Conservation (phyloP, 495 filamentous ascomycete species). For the Pyrenula massariospora region DNA sequence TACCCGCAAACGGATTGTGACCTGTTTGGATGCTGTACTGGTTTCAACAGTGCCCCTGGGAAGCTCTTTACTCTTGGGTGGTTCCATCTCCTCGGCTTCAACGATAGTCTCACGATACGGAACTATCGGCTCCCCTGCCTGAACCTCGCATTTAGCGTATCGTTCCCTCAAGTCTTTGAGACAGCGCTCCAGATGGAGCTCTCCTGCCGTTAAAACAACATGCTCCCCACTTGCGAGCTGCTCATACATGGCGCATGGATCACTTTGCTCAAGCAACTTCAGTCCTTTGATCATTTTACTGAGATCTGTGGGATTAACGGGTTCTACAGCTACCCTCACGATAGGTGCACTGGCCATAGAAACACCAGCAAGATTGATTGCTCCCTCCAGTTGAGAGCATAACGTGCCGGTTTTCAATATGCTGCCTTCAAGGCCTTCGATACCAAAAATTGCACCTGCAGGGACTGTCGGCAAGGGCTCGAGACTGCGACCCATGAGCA, state of each 20-base stretch:
- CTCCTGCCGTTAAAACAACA: slow-evolving; percentile 86
- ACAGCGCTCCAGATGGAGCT: slow-evolving; percentile 89
- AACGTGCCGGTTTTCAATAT: slow-evolving; percentile 92
- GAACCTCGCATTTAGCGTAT: slow-evolving; percentile 91
- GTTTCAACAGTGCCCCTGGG: slow-evolving; percentile 72
- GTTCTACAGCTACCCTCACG: slow-evolving; percentile 89
- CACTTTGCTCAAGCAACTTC: slow-evolving; percentile 80
- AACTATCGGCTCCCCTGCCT: slow-evolving; percentile 86
- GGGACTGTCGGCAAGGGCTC: slow-evolving; percentile 77
- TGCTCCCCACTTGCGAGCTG: slow-evolving; percentile 89
- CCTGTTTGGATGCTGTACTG: slow-evolving; percentile 71
- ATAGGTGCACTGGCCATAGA: slow-evolving; percentile 73
- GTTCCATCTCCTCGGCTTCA: slow-evolving; percentile 76
- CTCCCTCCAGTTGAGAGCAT: slow-evolving; percentile 75
- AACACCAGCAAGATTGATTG: slow-evolving; percentile 86
- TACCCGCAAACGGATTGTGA: slow-evolving; percentile 68
- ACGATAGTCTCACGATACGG: slow-evolving; percentile 92
- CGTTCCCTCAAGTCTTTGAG: slow-evolving; percentile 87
- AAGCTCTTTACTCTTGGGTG: slow-evolving; percentile 72
- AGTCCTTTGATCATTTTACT: slow-evolving; percentile 88
- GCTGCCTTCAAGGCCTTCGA: slow-evolving; percentile 80
- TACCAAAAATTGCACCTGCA: slow-evolving; percentile 92
- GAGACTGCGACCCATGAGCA: slow-evolving; percentile 87
- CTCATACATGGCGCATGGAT: slow-evolving; percentile 93
- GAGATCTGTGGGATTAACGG: slow-evolving; percentile 74